These are phyloP conservation scores for Scalesia atractyloides DNA, from an alignment of 129 eudicot species.

Conservation along the genomic window DNA sequence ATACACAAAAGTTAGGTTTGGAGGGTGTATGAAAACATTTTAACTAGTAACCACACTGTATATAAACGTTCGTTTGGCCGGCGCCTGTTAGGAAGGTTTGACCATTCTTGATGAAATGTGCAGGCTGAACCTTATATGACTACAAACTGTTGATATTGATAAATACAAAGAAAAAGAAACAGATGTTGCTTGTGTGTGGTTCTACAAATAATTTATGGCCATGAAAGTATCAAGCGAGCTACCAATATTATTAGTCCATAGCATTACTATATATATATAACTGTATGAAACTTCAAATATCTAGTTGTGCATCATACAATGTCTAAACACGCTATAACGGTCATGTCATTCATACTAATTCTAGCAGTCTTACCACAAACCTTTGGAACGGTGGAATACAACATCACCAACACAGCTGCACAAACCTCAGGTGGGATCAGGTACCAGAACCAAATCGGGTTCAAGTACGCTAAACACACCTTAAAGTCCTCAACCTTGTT, in stretches of 20 bases:
- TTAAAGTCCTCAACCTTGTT: conserved; percentile 23
- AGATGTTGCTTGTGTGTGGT: neutral
- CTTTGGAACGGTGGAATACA: conserved; percentile 18
- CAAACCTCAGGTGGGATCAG: conserved; percentile 21
- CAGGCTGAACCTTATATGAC: conserved; percentile 1
- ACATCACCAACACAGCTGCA: conserved; percentile 23
- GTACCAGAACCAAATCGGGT: conserved; percentile 24
- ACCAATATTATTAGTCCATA: conserved; percentile 1
- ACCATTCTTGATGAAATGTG: neutral
- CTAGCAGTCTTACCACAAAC: conserved; percentile 8
- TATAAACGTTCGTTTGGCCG: neutral
- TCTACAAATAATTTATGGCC: neutral
- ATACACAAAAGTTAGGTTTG: no score
- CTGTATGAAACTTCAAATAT: conserved; percentile 1
- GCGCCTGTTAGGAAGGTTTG: neutral
- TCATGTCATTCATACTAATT: conserved; percentile 7
- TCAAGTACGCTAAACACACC: conserved; percentile 17
- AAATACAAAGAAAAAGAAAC: neutral
- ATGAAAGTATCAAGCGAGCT: conserved; percentile 8
- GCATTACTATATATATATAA: neutral
- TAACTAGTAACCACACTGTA: no score
- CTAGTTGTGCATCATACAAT: neutral
- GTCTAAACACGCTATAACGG: conserved; percentile 2
- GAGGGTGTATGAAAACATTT: no score
- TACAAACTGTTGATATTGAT: neutral